Evolutionary conservation across 768 basidiomycete species (phyloP), one percentile per base, ranked within the genome.

Genomic region (Serendipita vermifera): DNA sequence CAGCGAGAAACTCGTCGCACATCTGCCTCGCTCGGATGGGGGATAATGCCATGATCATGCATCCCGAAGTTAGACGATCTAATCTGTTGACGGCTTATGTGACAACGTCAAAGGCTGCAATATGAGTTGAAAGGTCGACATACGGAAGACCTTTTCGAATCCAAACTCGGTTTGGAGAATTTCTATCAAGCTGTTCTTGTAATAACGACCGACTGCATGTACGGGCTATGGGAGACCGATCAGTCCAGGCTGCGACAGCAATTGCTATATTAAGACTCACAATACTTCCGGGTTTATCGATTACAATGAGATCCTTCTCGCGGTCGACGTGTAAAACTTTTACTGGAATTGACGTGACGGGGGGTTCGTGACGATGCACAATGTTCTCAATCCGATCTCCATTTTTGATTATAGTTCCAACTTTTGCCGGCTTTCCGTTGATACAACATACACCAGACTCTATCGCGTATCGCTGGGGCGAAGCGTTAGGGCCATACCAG

Each of bases 331-430:
- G 74, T 3, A 97, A 69, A 33, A 98, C 75, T 60, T 82, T 79
- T 55, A 98, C 81, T 1, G 87, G 87, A 3, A 75, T 85, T 2
- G 84, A 80, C 1, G 91, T 83, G 3, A 99, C 84, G 2, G 96
- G 91, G 3, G 96, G 96, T 69, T 99, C 96, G 66, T 99, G 96
- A n/a, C 91, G 77, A 68, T 93, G 90, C 13, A 93, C 89, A 13
- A 93, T 77, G 64, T 97, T 96, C 89, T 94, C 89, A 53, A 96
- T 82, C 26, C 87, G 76, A 68, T 99, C 94, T 5, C 91, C 91
- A 62, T 94, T 84, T 58, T 72, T 73, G 46, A 99, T 74, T 13
- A 94, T 75, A 5, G 82, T 85, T 56, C 85, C 80, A 3, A 88
- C 83, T 29, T 73, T 76, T 2, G 90, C 91, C n/a, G 82, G 72